Evolutionary conservation across 2,329 filamentous ascomycete genomes (phyloP), one percentile per base, ranked within the genome.

Genomic region (Fusarium chaquense): DNA sequence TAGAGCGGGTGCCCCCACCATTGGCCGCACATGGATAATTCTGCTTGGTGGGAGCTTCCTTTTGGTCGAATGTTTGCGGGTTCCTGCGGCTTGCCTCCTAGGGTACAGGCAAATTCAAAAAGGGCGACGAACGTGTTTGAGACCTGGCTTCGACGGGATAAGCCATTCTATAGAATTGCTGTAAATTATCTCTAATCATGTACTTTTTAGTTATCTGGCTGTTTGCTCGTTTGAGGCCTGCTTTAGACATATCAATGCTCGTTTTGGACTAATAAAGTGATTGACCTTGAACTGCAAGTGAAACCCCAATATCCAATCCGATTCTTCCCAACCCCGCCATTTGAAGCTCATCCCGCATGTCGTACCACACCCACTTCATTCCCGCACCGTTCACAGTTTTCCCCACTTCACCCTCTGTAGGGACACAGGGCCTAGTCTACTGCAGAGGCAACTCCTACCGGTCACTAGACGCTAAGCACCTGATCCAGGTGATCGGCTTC

Each of bases 271-370:
- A 52, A 41, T 9, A 30, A 30, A 30, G n/a, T 20, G 47, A 51
- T 40, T 51, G 33, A 51, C 18, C n/a, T 46, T 20, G 4, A 26
- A 40, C 24, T 52, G n/a, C 24, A 41, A 52, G 36, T 40, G 54
- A 43, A 24, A 35, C 24, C 18, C 44, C 22, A 51, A 35, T 20
- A 30, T 50, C 67, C 67, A 70, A 69, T 69, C 51, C 32, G 49
- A 56, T 51, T 54, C 67, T 54, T 56, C 40, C 52, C 50, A 40
- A 71, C 67, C 67, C 67, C 67, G 63, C 67, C 67, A 64, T 58
- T 60, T 70, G 62, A 59, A 66, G 65, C 33, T 56, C 65, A 62
- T 62, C 65, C 69, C 61, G 61, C 65, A 71, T 61, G 46, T 52
- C 35, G 52, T 71, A 57, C 62, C 68, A 67, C 65, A 59, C 58